Percentiles rank a stretch among this genome's conserved stretches.
phyloP scores from a whole-genome alignment of 2,329 filamentous ascomycete genomes.

The Microthyrium microscopicum region DNA sequence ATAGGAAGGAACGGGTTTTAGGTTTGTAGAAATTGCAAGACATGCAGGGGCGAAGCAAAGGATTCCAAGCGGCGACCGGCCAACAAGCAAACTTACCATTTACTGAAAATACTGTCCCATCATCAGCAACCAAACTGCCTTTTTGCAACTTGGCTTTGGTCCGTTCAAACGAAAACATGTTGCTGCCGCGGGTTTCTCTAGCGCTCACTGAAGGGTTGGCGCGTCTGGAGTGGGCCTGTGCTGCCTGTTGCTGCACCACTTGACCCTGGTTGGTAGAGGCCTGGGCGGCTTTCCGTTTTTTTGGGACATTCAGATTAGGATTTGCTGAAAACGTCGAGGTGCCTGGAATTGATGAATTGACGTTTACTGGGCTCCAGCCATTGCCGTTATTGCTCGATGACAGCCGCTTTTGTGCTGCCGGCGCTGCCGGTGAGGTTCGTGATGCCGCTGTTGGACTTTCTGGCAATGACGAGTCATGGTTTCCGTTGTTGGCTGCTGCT shows the following conservation, averaged over 20 bases:
- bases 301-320: slow-evolving; percentile 34
- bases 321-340: slow-evolving; percentile 41
- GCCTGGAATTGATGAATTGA: slow-evolving; percentile 36
- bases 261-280: slow-evolving; percentile 12
- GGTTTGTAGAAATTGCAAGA: too few species aligned
- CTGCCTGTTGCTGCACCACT: background rate
- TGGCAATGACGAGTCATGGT: background rate
- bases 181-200: slow-evolving; percentile 59
- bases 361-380: slow-evolving; percentile 6
- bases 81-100: slow-evolving; percentile 51
- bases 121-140: slow-evolving; percentile 71
- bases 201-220: slow-evolving; percentile 2
- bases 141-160: slow-evolving; percentile 47
- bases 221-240: too few species aligned
- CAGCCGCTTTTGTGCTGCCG: background rate
- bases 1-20: too few species aligned
- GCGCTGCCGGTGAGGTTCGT: background rate
- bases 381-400: background rate
- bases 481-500: background rate
- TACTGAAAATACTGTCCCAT: slow-evolving; percentile 65
- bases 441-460: background rate
- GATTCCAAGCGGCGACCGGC: background rate
- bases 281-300: slow-evolving; percentile 10
- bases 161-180: slow-evolving; percentile 77
- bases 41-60: too few species aligned